Conservation (phyloP, 345 rosid species). For the Euclidium syriacum region DNA sequence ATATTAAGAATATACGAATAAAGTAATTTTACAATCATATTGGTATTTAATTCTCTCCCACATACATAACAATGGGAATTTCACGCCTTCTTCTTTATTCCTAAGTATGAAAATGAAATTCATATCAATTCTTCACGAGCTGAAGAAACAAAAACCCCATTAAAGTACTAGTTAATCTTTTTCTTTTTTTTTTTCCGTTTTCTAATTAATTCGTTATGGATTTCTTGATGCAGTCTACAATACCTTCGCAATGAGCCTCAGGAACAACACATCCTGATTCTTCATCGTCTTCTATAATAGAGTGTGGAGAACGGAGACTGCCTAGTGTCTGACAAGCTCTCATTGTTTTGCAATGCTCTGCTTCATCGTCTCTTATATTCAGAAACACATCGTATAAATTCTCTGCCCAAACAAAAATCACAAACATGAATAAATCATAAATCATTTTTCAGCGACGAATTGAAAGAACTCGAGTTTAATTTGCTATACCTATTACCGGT, state of each 20-base stretch:
- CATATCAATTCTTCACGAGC: neutral
- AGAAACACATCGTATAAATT: conserved; percentile 85
- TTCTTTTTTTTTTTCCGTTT: neutral
- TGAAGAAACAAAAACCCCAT: too few relatives aligned
- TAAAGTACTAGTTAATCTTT: neutral
- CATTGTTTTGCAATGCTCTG: conserved; percentile 97
- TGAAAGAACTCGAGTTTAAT: neutral
- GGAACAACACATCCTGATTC: conserved; percentile 42
- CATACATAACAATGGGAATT: neutral
- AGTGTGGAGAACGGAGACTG: conserved; percentile 85
- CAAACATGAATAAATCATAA: neutral
- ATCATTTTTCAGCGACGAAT: neutral
- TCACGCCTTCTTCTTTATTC: neutral
- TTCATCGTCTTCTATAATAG: conserved; percentile 42
- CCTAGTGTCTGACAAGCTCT: conserved; percentile 88
- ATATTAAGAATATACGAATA: neutral
- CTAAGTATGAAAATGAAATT: neutral
- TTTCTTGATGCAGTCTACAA: conserved; percentile 75
- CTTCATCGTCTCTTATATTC: conserved; percentile 94
- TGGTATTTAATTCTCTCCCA: conserved; percentile 3
- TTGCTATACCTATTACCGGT: conserved; percentile 70
- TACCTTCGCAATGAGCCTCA: conserved; percentile 73
- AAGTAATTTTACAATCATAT: conserved; percentile 1
- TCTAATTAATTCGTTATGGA: conserved; percentile 35
- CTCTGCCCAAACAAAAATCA: conserved; percentile 39